phyloP scores from a whole-genome alignment of 495 filamentous ascomycete genomes.

The Lasiosphaeriaceae sp. region DNA sequence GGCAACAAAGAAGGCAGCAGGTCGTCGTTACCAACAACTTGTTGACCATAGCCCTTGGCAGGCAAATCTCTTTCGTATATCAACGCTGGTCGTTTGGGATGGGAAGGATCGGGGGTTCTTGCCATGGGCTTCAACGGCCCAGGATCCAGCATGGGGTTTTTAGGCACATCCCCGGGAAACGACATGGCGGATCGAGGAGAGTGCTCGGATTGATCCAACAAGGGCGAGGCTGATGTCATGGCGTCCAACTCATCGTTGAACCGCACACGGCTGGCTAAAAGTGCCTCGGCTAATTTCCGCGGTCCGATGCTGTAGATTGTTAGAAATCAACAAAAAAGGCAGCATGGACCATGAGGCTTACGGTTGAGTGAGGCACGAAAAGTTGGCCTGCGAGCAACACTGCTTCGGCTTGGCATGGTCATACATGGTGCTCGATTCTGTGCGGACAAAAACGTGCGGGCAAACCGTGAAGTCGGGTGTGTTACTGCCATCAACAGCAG shows the following conservation, averaged over 20 bases:
- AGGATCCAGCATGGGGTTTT: too few relatives aligned
- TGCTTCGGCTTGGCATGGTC: conserved; percentile 20
- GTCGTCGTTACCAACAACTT: background rate
- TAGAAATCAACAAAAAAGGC: conserved; percentile 3
- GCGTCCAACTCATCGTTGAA: background rate
- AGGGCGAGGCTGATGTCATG: background rate
- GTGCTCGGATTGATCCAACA: too few relatives aligned
- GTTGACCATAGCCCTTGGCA: background rate
- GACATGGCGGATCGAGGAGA: too few relatives aligned
- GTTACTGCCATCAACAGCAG: background rate
- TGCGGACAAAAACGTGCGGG: conserved; percentile 11
- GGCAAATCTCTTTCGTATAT: background rate
- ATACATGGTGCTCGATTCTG: conserved; percentile 14
- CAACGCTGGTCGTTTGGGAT: too few relatives aligned
- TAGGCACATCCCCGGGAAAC: too few relatives aligned
- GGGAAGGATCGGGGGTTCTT: too few relatives aligned
- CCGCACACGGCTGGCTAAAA: conserved; percentile 6
- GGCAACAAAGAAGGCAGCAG: background rate
- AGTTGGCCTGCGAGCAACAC: conserved; percentile 9
- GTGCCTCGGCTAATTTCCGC: conserved; percentile 59
- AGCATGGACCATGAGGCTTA: conserved; percentile 7
- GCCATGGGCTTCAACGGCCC: too few relatives aligned
- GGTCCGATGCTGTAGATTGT: conserved; percentile 44
- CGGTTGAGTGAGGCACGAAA: conserved; percentile 30
- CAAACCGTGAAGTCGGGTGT: background rate